Percentiles rank a stretch among this genome's conserved stretches.
These are phyloP conservation scores for Claviceps pusilla DNA, from an alignment of 2,329 filamentous ascomycete species.

Conservation along the genomic window DNA sequence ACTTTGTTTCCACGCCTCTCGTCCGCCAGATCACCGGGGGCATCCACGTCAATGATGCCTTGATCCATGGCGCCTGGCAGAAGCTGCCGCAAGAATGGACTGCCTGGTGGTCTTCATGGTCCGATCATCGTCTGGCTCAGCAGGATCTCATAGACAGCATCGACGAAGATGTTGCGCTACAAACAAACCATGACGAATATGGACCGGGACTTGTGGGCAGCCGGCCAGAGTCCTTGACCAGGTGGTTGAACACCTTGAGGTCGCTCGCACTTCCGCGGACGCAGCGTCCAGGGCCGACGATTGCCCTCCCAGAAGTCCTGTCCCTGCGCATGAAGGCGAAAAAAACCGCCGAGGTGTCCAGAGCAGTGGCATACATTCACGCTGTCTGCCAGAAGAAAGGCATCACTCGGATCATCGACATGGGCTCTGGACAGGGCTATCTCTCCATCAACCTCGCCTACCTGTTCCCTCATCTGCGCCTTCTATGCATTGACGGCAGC, in stretches of 20 bases:
- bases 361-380: conserved; percentile 13
- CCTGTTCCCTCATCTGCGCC: conserved; percentile 13
- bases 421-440: conserved; percentile 17
- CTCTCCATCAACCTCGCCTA: conserved; percentile 16
- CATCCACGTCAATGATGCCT: conserved; percentile 20
- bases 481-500: conserved; percentile 19
- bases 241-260: conserved; percentile 12
- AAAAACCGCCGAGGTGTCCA: conserved; percentile 16
- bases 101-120: conserved; percentile 13
- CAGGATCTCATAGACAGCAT: conserved; percentile 17
- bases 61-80: conserved; percentile 17
- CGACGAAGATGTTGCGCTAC: conserved; percentile 6
- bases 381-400: conserved; percentile 10
- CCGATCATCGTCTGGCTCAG: conserved; percentile 16
- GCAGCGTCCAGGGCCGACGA: conserved; percentile 7
- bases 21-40: conserved; percentile 18
- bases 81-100: conserved; percentile 17
- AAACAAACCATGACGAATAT: background rate
- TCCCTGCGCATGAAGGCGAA: conserved; percentile 16
- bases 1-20: conserved; percentile 14
- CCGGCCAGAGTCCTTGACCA: conserved; percentile 11
- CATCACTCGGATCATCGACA: conserved; percentile 15
- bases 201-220: background rate
- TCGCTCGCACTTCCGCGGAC: conserved; percentile 12
- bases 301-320: conserved; percentile 11